phyloP scores from a whole-genome alignment of 805 yeast species.

The Komagataella phaffii region DNA sequence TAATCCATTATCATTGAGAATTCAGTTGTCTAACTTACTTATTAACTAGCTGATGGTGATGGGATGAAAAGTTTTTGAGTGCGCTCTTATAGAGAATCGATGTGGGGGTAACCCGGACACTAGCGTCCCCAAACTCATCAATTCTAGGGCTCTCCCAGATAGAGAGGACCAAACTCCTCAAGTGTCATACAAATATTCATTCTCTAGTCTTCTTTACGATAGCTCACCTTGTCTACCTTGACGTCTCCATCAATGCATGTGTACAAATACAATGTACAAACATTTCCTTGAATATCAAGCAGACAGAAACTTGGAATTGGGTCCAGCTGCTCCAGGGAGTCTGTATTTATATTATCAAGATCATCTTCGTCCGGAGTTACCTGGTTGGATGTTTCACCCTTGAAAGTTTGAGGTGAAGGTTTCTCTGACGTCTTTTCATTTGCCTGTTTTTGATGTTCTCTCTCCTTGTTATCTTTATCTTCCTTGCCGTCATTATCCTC shows the following conservation, averaged over 20 bases:
- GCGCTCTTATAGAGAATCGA: not conserved
- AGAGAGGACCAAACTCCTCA: not conserved
- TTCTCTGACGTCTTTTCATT: constrained; percentile 1
- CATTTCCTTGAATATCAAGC: constrained; percentile 69
- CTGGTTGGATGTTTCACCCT: constrained; percentile 3
- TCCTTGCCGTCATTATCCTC: constrained; percentile 3
- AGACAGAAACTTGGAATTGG: constrained; percentile 82
- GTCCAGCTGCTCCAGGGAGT: constrained; percentile 14
- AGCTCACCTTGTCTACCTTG: constrained; percentile 78
- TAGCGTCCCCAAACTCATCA: not conserved
- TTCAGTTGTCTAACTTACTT: constrained; percentile 12
- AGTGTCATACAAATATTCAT: constrained; percentile 3
- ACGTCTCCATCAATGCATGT: constrained; percentile 71
- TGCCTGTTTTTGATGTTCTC: not conserved
- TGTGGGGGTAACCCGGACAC: not conserved
- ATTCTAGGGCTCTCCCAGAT: not conserved
- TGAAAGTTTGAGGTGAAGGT: not conserved
- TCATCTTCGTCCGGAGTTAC: constrained; percentile 11
- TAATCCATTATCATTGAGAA: constrained; percentile 13
- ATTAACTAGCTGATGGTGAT: not conserved
- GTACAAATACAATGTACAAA: constrained; percentile 76
- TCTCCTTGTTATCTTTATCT: constrained; percentile 5
- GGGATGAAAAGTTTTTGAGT: not conserved
- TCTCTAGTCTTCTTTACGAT: constrained; percentile 30
- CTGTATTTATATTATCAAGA: constrained; percentile 8